phyloP scores from a whole-genome alignment of 345 rosid species.

The Aquilaria sinensis region DNA sequence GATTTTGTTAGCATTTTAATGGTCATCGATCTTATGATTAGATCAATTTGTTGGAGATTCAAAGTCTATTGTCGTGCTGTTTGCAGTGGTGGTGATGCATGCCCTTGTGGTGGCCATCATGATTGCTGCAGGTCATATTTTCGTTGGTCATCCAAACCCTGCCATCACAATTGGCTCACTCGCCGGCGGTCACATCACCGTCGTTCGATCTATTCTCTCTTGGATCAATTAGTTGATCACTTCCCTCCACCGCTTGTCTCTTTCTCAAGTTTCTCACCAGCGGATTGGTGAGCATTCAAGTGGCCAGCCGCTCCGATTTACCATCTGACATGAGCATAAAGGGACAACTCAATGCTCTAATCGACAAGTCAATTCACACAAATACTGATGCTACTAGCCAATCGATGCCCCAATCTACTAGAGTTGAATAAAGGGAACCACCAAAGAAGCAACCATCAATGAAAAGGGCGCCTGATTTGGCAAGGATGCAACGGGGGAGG shows the following conservation, averaged over 20 bases:
- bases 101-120: slow-evolving; percentile 77
- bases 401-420: too few relatives aligned
- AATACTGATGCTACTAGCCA: too few relatives aligned
- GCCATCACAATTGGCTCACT: slow-evolving; percentile 84
- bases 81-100: slow-evolving; percentile 73
- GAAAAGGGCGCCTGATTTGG: too few relatives aligned
- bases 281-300: slow-evolving; percentile 45
- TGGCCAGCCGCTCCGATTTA: too few relatives aligned
- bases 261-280: slow-evolving; percentile 85
- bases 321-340: too few relatives aligned
- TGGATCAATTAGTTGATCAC: slow-evolving; percentile 73
- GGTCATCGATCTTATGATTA: slow-evolving; percentile 13
- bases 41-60: slow-evolving; percentile 34
- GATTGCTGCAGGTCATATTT: slow-evolving; percentile 85
- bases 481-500: too few relatives aligned
- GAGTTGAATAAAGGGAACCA: too few relatives aligned
- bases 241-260: slow-evolving; percentile 60
- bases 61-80: slow-evolving; percentile 46
- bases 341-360: too few relatives aligned
- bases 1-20: neutral
- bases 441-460: too few relatives aligned
- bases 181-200: slow-evolving; percentile 67
- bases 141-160: slow-evolving; percentile 96
- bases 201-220: slow-evolving; percentile 64
- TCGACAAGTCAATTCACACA: too few relatives aligned